Evolutionary conservation across 2,329 filamentous ascomycete species (phyloP).

Genomic region (Juglanconis juglandina): DNA sequence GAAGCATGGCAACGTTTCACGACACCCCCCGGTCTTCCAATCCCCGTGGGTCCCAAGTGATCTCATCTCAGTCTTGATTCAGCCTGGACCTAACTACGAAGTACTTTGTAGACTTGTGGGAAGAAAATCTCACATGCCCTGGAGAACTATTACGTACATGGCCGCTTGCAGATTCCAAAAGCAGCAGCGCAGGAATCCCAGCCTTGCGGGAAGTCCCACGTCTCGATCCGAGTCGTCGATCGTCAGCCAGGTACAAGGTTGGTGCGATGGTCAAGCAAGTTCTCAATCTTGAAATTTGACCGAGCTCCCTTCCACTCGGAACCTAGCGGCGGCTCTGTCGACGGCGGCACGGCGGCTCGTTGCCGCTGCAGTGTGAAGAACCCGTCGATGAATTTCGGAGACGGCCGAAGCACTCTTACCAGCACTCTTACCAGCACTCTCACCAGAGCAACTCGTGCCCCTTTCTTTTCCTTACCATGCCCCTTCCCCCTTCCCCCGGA

Average conservation of each 20-base stretch:
- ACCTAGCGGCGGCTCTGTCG: conserved; percentile 1
- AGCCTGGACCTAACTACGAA: too few relatives aligned
- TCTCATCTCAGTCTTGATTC: not conserved
- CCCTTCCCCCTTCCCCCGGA: too few relatives aligned
- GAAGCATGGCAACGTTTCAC: not conserved
- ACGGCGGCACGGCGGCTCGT: too few relatives aligned
- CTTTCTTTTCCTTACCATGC: too few relatives aligned
- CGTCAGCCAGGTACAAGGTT: conserved; percentile 1
- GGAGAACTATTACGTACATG: conserved; percentile 14
- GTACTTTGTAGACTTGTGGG: not conserved
- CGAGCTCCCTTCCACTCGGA: not conserved
- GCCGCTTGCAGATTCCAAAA: conserved; percentile 17
- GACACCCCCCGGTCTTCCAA: not conserved
- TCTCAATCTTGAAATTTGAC: too few relatives aligned
- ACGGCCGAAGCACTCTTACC: too few relatives aligned
- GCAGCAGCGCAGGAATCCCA: conserved; percentile 1
- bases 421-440: too few relatives aligned
- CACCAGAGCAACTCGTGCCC: too few relatives aligned
- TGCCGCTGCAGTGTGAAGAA: too few relatives aligned
- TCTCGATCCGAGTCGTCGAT: conserved; percentile 14
- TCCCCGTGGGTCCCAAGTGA: conserved; percentile 5
- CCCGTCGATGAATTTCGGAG: too few relatives aligned
- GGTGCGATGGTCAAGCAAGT: not conserved
- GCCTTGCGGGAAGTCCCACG: conserved; percentile 11
- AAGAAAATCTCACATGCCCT: conserved; percentile 2